Conservation (phyloP, 371 early-diverging fungal species). For the Dinochytrium kinnereticum region DNA sequence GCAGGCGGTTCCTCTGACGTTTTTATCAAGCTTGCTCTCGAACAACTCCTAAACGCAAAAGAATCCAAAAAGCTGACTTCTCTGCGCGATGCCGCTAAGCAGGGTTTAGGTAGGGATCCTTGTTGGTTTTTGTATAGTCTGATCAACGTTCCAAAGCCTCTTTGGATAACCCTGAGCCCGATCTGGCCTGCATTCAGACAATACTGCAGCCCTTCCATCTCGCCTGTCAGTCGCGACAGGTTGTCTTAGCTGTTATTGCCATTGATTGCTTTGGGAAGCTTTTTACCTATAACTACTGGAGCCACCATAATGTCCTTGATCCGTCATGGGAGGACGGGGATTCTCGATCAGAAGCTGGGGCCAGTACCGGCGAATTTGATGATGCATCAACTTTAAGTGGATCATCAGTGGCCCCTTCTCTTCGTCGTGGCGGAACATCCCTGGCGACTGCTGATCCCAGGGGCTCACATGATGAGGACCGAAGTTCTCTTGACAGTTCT, state of each 20-base stretch:
- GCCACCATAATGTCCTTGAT: conserved; percentile 31
- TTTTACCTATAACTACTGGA: conserved; percentile 62
- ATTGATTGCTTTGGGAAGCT: conserved; percentile 63
- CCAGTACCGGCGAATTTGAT: conserved; percentile 10
- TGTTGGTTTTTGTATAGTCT: not conserved
- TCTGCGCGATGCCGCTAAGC: conserved; percentile 39
- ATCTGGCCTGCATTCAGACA: conserved; percentile 35
- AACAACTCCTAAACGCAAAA: conserved; percentile 46
- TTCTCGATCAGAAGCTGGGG: not conserved
- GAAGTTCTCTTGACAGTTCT: conserved; percentile 3
- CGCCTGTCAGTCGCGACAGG: conserved; percentile 56
- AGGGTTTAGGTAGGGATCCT: conserved; percentile 34
- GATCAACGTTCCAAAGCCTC: conserved; percentile 27
- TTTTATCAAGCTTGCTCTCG: conserved; percentile 53
- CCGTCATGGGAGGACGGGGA: not conserved
- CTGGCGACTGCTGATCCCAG: not conserved
- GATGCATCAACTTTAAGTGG: not conserved
- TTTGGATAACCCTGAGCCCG: conserved; percentile 38
- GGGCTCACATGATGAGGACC: not conserved
- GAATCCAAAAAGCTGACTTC: conserved; percentile 44
- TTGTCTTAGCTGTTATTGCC: conserved; percentile 48
- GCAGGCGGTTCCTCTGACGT: conserved; percentile 38
- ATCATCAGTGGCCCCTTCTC: not conserved
- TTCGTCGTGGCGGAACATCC: not conserved
- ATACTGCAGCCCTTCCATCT: conserved; percentile 53